Conservation (phyloP, 2,329 filamentous ascomycete species). For the Aspergillus sp. region DNA sequence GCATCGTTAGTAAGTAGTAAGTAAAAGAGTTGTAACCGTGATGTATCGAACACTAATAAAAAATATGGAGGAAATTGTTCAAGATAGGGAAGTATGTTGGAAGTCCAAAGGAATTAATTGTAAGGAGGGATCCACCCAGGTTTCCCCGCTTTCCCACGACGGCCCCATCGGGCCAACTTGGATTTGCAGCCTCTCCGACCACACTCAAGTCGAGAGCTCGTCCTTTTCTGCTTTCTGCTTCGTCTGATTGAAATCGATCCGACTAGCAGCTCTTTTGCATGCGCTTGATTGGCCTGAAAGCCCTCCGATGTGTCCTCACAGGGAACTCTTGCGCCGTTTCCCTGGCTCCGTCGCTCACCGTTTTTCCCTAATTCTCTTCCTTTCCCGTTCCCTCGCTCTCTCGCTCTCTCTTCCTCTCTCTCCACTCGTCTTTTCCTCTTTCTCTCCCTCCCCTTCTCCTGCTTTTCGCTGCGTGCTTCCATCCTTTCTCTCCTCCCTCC, state of each 20-base stretch:
- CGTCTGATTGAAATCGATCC: neutral
- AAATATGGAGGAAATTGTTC: neutral
- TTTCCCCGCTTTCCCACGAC: constrained; percentile 25
- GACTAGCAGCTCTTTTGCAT: constrained; percentile 3
- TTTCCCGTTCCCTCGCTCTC: constrained; percentile 10
- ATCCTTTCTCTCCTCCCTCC: neutral
- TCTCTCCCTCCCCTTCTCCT: constrained; percentile 11
- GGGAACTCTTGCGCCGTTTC: constrained; percentile 6
- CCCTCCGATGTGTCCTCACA: constrained; percentile 13
- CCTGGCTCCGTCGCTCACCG: constrained; percentile 18
- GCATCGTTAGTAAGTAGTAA: neutral
- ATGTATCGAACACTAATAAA: too few relatives aligned
- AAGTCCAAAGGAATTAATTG: neutral
- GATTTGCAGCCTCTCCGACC: constrained; percentile 4
- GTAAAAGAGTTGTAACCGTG: too few relatives aligned
- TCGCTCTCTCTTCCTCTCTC: constrained; percentile 12
- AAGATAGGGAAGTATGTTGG: too few relatives aligned
- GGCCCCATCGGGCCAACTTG: constrained; percentile 16
- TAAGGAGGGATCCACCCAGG: constrained; percentile 15
- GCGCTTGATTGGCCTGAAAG: constrained; percentile 19
- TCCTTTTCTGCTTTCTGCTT: neutral
- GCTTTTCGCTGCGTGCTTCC: neutral
- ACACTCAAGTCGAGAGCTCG: neutral
- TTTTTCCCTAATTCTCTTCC: constrained; percentile 18
- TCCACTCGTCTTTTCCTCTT: neutral